phyloP scores from a whole-genome alignment of 805 yeast species.

The Teunomyces cretensis region DNA sequence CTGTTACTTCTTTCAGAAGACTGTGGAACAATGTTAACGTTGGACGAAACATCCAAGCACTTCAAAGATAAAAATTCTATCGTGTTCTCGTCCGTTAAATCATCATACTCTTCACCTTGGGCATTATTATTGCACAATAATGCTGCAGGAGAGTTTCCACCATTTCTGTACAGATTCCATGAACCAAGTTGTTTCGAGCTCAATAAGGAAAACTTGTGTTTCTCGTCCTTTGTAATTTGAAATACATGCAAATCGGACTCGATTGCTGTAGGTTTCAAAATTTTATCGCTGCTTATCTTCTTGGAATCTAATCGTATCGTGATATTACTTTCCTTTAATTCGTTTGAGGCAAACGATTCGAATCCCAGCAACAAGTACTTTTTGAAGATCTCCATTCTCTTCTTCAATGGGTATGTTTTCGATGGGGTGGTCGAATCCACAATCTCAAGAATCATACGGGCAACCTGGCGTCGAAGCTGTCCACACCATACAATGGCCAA shows the following conservation, averaged over 20 bases:
- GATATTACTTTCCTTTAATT: not conserved
- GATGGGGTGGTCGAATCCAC: conserved; percentile 47
- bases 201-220: conserved; percentile 16
- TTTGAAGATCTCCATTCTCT: conserved; percentile 61
- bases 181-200: conserved; percentile 13
- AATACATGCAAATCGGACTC: conserved; percentile 4
- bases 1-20: conserved; percentile 37
- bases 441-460: conserved; percentile 57
- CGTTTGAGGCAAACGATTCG: conserved; percentile 32
- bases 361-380: conserved; percentile 52
- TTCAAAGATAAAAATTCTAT: conserved; percentile 33
- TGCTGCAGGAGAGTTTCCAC: conserved; percentile 14
- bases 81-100: conserved; percentile 39
- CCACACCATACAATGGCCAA: conserved; percentile 96
- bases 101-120: conserved; percentile 18
- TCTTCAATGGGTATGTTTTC: conserved; percentile 51
- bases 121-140: conserved; percentile 20
- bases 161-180: conserved; percentile 5
- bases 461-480: conserved; percentile 68
- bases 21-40: conserved; percentile 48
- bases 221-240: conserved; percentile 4
- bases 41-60: conserved; percentile 47
- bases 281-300: not conserved
- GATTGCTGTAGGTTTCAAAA: conserved; percentile 1
- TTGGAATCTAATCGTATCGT: conserved; percentile 8